A percentile compares a stretch with the other conserved stretches of the same genome.
Evolutionary conservation across 1,284 basidiomycete species (phyloP).

Genomic region (Lignosus rhinocerotis): DNA sequence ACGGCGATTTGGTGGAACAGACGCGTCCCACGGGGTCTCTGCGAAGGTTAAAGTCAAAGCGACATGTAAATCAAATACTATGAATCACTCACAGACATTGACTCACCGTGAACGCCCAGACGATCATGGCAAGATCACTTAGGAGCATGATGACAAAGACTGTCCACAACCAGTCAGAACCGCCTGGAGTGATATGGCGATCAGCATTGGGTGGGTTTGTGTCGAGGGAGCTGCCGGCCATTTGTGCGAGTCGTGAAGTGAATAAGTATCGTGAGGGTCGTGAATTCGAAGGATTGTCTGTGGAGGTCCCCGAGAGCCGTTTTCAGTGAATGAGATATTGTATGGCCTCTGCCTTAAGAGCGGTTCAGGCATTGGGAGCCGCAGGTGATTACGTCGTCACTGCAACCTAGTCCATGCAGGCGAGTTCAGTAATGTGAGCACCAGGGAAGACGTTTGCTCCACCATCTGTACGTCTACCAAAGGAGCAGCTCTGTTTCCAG

Average conservation of each 20-base stretch:
- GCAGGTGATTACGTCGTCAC: no score
- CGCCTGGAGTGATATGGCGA: constrained; percentile 40
- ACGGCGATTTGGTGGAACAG: constrained; percentile 51
- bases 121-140: constrained; percentile 39
- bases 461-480: no score
- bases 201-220: constrained; percentile 42
- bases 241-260: neutral
- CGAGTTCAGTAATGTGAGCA: no score
- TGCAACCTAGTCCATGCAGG: no score
- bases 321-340: no score
- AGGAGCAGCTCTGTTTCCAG: no score
- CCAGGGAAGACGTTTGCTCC: no score
- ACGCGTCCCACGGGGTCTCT: constrained; percentile 42
- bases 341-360: no score
- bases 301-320: no score
- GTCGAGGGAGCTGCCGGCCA: constrained; percentile 28
- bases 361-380: no score
- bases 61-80: neutral
- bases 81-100: neutral
- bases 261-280: neutral
- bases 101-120: constrained; percentile 40
- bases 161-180: constrained; percentile 57
- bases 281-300: no score
- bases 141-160: constrained; percentile 52
- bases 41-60: neutral